A percentile compares a stretch with the other conserved stretches of the same genome.
phyloP scores from a whole-genome alignment of 176 grass and related monocot genomes.

The Cenchrus fungigraminus region DNA sequence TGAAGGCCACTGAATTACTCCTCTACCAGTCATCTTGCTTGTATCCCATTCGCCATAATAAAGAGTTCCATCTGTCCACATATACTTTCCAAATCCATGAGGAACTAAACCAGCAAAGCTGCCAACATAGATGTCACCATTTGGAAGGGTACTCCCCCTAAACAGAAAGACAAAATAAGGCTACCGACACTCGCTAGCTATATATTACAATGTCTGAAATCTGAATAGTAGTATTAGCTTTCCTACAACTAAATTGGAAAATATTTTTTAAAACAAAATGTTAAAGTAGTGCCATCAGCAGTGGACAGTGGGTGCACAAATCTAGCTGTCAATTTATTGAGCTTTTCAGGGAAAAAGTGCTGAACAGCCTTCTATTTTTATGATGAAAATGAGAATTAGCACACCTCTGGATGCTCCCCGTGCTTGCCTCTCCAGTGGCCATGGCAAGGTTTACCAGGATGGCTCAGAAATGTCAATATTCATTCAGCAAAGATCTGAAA shows the following conservation, averaged over 20 bases:
- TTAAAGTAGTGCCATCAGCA: not conserved
- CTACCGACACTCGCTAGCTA: not conserved
- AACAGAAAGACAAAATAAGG: slow-evolving; percentile 26
- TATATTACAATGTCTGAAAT: slow-evolving; percentile 9
- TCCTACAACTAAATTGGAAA: not conserved
- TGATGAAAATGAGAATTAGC: slow-evolving; percentile 16
- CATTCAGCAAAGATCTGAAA: slow-evolving; percentile 39
- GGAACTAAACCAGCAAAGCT: slow-evolving; percentile 71
- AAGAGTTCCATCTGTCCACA: slow-evolving; percentile 77
- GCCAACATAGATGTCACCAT: slow-evolving; percentile 88
- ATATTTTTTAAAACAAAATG: not conserved
- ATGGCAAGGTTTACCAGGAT: slow-evolving; percentile 36
- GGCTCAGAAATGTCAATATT: not conserved
- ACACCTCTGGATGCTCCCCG: slow-evolving; percentile 40
- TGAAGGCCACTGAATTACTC: slow-evolving; percentile 75
- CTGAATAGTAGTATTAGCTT: not conserved
- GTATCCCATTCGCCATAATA: slow-evolving; percentile 87
- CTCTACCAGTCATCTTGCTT: slow-evolving; percentile 81
- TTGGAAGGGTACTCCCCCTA: slow-evolving; percentile 69
- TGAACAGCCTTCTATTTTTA: not conserved
- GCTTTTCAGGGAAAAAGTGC: not conserved
- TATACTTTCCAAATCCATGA: slow-evolving; percentile 87
- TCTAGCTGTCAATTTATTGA: not conserved
- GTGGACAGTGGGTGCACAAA: not conserved
- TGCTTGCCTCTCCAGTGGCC: slow-evolving; percentile 45